phyloP scores from a whole-genome alignment of 495 filamentous ascomycete genomes.

The Astrothelium subdiscretum region DNA sequence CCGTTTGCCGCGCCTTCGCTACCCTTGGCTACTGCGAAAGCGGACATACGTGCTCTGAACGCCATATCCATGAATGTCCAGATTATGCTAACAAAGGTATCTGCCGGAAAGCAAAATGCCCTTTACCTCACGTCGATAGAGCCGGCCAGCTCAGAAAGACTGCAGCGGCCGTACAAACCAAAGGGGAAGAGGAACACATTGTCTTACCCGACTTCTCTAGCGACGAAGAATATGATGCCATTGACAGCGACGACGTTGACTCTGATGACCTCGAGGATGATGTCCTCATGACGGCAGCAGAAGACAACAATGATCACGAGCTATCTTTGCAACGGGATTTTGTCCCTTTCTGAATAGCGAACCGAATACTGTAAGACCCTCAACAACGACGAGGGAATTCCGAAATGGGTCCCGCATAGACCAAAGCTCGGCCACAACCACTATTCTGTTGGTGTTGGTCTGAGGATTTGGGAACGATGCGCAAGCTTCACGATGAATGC shows the following conservation, averaged over 20 bases:
- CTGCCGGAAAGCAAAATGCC: conserved; percentile 64
- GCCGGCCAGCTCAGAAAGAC: conserved; percentile 60
- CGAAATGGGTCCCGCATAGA: neutral
- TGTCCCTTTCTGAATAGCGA: conserved; percentile 40
- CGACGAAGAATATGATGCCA: conserved; percentile 66
- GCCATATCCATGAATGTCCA: conserved; percentile 84
- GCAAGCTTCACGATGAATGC: neutral
- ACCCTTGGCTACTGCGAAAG: conserved; percentile 83
- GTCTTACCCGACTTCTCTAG: conserved; percentile 55
- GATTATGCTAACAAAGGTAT: conserved; percentile 84
- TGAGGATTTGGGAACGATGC: neutral
- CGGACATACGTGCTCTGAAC: conserved; percentile 64
- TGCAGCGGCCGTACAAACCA: conserved; percentile 32
- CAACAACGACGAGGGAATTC: neutral
- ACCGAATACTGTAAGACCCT: neutral
- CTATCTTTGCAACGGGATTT: conserved; percentile 58
- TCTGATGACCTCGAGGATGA: conserved; percentile 78
- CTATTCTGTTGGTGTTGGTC: neutral
- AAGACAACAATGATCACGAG: conserved; percentile 33
- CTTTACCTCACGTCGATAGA: conserved; percentile 76
- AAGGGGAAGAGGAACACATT: conserved; percentile 44
- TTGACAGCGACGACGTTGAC: conserved; percentile 77
- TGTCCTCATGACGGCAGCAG: conserved; percentile 32
- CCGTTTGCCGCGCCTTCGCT: conserved; percentile 76
- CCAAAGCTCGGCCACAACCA: neutral